Conservation (phyloP, 2,329 filamentous ascomycete species). For the Fusarium sp. region DNA sequence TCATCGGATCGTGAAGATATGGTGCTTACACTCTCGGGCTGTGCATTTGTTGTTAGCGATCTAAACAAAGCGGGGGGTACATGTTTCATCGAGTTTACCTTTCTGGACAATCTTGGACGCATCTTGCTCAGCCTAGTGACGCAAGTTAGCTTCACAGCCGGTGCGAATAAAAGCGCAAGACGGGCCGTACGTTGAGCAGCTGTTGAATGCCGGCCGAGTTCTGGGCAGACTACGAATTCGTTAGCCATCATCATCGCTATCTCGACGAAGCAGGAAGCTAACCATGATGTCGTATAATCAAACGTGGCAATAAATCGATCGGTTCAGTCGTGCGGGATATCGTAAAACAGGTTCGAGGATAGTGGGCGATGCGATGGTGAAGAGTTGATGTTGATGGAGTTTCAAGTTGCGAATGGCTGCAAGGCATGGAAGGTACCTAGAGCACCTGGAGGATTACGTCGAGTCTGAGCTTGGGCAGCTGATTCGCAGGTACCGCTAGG, state of each 20-base stretch:
- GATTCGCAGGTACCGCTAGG: conserved; percentile 30
- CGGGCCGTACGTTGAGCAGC: conserved; percentile 86
- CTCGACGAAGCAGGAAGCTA: conserved; percentile 18
- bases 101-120: conserved; percentile 99
- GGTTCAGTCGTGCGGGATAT: neutral
- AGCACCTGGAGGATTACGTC: conserved; percentile 40
- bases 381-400: conserved; percentile 35
- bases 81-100: conserved; percentile 67
- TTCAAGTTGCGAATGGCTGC: conserved; percentile 35
- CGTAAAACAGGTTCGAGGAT: neutral
- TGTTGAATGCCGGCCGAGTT: conserved; percentile 99
- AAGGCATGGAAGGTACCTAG: conserved; percentile 21
- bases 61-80: conserved; percentile 22
- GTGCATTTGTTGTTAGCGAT: conserved; percentile 48
- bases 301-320: neutral
- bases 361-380: conserved; percentile 8
- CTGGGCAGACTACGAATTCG: conserved; percentile 82
- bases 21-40: conserved; percentile 89
- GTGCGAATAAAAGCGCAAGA: neutral
- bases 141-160: conserved; percentile 10
- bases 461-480: conserved; percentile 40
- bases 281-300: conserved; percentile 41
- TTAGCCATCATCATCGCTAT: conserved; percentile 43
- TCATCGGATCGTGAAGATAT: conserved; percentile 14
- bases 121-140: conserved; percentile 87